Conservation (phyloP, 139 green algal species). For the Spirogloea muscicola region DNA sequence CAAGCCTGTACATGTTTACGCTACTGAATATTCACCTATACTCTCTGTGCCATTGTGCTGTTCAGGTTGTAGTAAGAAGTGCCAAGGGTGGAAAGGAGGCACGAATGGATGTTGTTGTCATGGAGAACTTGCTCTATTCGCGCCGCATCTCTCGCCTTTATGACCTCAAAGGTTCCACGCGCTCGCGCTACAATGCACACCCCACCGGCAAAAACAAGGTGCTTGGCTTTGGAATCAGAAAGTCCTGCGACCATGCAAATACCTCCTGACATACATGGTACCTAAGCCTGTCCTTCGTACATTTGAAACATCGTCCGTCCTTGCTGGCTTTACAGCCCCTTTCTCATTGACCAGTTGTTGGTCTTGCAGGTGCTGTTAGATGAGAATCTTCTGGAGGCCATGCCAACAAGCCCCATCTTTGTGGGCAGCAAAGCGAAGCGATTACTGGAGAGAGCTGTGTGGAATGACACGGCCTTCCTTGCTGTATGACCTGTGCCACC, state of each 20-base stretch:
- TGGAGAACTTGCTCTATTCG: conserved; percentile 93
- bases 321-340: too few species aligned
- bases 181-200: conserved; percentile 63
- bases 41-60: too few species aligned
- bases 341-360: too few species aligned
- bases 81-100: conserved; percentile 11
- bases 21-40: too few species aligned
- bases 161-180: conserved; percentile 85
- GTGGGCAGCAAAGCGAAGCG: conserved; percentile 48
- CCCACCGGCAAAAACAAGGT: conserved; percentile 41
- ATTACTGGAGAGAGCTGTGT: conserved; percentile 72
- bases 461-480: conserved; percentile 83
- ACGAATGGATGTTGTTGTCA: conserved; percentile 71
- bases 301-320: too few species aligned
- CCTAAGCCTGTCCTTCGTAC: too few species aligned
- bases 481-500: too few species aligned
- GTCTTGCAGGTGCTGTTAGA: conserved; percentile 79
- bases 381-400: conserved; percentile 80
- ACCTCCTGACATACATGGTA: too few species aligned
- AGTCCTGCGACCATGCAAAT: too few species aligned
- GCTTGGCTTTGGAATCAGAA: too few species aligned
- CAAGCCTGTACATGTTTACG: too few species aligned
- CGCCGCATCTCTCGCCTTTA: conserved; percentile 72
- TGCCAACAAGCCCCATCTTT: conserved; percentile 64
- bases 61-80: too few species aligned